Evolutionary conservation across 1,284 basidiomycete genomes (phyloP), one percentile per base, ranked within the genome.

Genomic region (Rhodotorula sp.): DNA sequence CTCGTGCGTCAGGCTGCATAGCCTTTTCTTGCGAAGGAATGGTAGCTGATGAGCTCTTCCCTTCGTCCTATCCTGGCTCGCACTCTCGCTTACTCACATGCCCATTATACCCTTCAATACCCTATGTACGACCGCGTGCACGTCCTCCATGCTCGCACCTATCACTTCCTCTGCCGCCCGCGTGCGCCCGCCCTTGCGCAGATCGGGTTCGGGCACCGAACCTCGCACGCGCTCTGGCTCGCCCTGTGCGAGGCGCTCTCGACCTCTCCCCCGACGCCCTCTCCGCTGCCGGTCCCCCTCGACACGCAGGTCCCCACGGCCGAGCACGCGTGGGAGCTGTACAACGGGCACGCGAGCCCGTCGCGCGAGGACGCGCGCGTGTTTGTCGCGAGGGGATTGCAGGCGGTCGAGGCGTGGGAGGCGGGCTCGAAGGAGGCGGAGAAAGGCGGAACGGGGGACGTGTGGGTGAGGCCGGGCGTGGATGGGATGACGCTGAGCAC

Each of bases 151-250:
- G n/a, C n/a, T n/a, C 46, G 53, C 36, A n/a, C 36, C 51, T 58
- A 8, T 32, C 36, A 19, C 51, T 22, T n/a, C 0, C 27, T 66
- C 56, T 37, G n/a, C 17, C n/a, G 57, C 27, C n/a, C 13, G 13
- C 57, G 48, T 34, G 17, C 53, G 32, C 48, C 2, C 46, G 25
- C 15, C 37, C 7, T 13, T 5, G 9, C 39, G 44, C 59, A 76
- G 74, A 34, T 76, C 57, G 74, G 74, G 10, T 76, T 76, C 64
- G 74, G 72, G 27, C 74, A 76, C 66, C 65, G 67, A 4, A 71
- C 67, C 7, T 76, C 74, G 3, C 74, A 76, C 65, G 57, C 61
- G 21, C 64, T 61, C 34, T 76, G 74, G 74, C 37, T 55, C 39
- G 25, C 55, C 29, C 41, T 68, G n/a, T 57, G 51, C 41, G 22